These are phyloP conservation scores for Eudorina sp. DNA, from an alignment of 139 green algal species.

Conservation along the genomic window DNA sequence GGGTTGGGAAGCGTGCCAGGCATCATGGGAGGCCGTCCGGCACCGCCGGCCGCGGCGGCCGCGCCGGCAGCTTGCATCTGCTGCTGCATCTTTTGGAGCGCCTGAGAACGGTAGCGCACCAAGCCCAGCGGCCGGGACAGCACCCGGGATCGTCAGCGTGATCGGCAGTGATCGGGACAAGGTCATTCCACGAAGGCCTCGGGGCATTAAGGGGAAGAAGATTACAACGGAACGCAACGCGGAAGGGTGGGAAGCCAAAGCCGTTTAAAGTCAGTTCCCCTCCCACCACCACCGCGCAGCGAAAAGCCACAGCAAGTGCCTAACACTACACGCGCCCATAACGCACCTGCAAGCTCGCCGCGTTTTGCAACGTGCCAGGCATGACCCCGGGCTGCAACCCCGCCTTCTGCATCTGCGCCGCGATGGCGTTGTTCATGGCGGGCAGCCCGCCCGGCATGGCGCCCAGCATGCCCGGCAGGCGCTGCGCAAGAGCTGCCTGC, in stretches of 20 bases:
- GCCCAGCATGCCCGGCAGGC: constrained; percentile 14
- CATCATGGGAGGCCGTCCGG: constrained; percentile 13
- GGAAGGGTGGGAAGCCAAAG: too few relatives aligned
- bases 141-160: too few relatives aligned
- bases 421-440: constrained; percentile 26
- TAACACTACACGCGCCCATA: not conserved
- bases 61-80: constrained; percentile 8
- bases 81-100: constrained; percentile 47
- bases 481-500: not conserved
- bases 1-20: not conserved
- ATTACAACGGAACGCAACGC: too few relatives aligned
- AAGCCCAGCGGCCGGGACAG: too few relatives aligned
- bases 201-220: too few relatives aligned
- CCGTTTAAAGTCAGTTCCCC: too few relatives aligned
- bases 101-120: too few relatives aligned
- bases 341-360: constrained; percentile 24
- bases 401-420: constrained; percentile 40
- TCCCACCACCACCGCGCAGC: not conserved
- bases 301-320: not conserved
- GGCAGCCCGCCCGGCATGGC: constrained; percentile 28
- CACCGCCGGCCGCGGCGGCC: not conserved
- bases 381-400: constrained; percentile 27
- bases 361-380: constrained; percentile 1
- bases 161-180: too few relatives aligned
- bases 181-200: too few relatives aligned